Evolutionary conservation across 306 rosid species (phyloP), one percentile per base, ranked within the genome.

Genomic region (Lagenaria siceraria): DNA sequence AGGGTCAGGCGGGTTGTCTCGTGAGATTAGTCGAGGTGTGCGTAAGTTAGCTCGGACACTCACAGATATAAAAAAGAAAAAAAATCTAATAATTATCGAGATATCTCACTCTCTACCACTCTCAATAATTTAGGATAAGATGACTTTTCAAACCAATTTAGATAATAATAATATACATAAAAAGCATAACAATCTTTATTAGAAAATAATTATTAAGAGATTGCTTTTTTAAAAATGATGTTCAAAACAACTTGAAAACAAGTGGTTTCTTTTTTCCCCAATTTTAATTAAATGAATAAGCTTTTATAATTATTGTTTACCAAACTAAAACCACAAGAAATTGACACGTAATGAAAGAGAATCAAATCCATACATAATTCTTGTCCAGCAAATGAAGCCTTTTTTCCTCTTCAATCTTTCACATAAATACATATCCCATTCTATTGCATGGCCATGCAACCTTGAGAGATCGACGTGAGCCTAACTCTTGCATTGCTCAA

Each of bases 281-380:
- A 36, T 64, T 65, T 38, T 65, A 9, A 38, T 38, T 68, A n/a
- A 68, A 42, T 42, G n/a, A 68, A 68, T 46, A 13, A 46, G 14
- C n/a, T 6, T 54, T 51, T 80, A 53, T 42, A 58, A 77, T 43
- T 35, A 77, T 72, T 75, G 82, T 75, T 10, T 63, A 83, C 87
- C 90, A 72, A 87, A 87, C 84, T 51, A 1, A 80, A 78, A n/a
- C 85, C 84, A 80, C 72, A 66, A 79, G 51, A 64, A 79, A 19
- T 61, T 60, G 86, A 76, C 87, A 84, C 82, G 78, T 81, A 46
- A 21, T 2, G 10, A 18, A 10, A 71, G 58, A 65, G 65, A 65
- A 31, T 21, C 31, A 66, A 77, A 40, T 10, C 21, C 56, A 43
- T 48, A 71, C 3, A 25, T 46, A 71, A 48, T 73, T 74, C 58